These are phyloP conservation scores for Trichoderma polysporum DNA, from an alignment of 2,329 filamentous ascomycete species.

Conservation along the genomic window DNA sequence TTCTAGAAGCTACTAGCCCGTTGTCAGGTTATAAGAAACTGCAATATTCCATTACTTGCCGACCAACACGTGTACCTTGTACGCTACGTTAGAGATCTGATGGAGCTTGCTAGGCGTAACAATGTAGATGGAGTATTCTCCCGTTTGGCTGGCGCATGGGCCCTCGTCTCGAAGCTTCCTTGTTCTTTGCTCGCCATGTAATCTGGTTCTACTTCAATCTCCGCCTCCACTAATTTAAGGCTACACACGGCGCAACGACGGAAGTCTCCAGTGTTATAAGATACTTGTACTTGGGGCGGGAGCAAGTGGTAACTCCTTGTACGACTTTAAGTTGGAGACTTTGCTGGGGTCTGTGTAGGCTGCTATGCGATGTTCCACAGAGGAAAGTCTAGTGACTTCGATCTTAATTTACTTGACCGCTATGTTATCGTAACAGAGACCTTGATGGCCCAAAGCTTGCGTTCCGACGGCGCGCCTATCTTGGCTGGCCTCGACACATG, in stretches of 20 bases:
- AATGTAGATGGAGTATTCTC: not conserved
- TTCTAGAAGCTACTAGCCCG: conserved; percentile 10
- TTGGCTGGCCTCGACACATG: not conserved
- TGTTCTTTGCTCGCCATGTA: conserved; percentile 5
- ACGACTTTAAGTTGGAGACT: not conserved
- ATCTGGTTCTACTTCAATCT: not conserved
- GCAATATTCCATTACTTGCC: conserved; percentile 14
- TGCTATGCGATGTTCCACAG: conserved; percentile 17
- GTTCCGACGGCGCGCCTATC: not conserved
- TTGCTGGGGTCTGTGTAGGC: not conserved
- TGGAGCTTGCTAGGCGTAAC: not conserved
- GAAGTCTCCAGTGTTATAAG: not conserved
- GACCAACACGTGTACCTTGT: conserved; percentile 1
- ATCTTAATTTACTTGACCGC: conserved; percentile 3
- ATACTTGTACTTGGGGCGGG: not conserved
- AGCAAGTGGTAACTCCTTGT: not conserved
- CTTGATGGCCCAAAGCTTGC: conserved; percentile 9
- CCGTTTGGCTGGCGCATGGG: conserved; percentile 13
- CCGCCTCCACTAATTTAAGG: not conserved
- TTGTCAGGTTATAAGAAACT: conserved; percentile 4
- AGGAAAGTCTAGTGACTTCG: not conserved
- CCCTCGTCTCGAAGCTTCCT: not conserved
- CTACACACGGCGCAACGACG: not conserved
- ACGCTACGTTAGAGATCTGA: not conserved
- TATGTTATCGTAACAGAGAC: conserved; percentile 12